Evolutionary conservation across 768 basidiomycete genomes (phyloP).

Genomic region (Leccinellum rugosiceps): DNA sequence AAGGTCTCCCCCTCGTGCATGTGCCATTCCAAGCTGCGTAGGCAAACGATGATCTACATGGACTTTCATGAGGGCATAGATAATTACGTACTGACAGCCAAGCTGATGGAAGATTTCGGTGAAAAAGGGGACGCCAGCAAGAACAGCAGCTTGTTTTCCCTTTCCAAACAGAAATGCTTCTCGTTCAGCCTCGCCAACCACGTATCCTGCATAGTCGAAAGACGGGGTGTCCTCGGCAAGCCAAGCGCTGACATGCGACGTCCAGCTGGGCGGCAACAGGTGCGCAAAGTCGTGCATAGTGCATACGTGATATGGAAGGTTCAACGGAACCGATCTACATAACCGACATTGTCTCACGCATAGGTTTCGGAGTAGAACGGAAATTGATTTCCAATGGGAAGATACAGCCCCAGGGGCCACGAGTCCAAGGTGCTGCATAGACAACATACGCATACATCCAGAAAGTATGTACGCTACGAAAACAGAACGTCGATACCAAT

Average conservation of each 20-base stretch:
- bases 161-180: constrained; percentile 91
- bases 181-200: constrained; percentile 86
- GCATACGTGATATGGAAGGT: not conserved
- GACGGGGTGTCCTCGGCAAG: constrained; percentile 92
- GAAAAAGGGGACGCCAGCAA: constrained; percentile 96
- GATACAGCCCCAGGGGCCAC: not conserved
- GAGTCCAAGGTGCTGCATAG: not conserved
- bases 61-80: no score
- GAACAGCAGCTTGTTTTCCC: constrained; percentile 69
- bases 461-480: not conserved
- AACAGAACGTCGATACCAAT: not conserved
- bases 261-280: constrained; percentile 94
- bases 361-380: not conserved
- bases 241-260: constrained; percentile 75
- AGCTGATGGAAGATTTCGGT: constrained; percentile 88
- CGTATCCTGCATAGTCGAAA: constrained; percentile 95
- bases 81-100: constrained; percentile 77
- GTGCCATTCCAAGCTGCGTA: constrained; percentile 87
- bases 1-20: constrained; percentile 80
- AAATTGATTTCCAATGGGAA: not conserved
- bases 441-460: not conserved
- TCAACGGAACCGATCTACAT: not conserved
- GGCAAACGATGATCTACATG: not conserved
- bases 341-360: not conserved
- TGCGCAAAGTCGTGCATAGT: constrained; percentile 35